Percentiles rank a stretch among this genome's conserved stretches.
phyloP scores from a whole-genome alignment of 2,329 filamentous ascomycete species.

The Thyridium curvatum region DNA sequence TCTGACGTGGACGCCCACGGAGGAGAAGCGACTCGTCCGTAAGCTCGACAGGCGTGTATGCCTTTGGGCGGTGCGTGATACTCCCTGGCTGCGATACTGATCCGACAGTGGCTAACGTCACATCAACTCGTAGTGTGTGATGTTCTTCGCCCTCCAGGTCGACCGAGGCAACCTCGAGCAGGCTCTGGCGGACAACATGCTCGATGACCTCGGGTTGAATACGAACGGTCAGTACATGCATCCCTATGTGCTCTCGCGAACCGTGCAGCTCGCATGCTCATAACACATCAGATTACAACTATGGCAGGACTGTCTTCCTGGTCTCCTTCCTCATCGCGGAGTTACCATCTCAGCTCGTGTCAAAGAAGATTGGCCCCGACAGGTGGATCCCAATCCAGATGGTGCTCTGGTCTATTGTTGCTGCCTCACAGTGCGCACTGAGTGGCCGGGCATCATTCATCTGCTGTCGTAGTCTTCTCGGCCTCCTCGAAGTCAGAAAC shows the following conservation, averaged over 20 bases:
- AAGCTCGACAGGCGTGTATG: slow-evolving; percentile 35
- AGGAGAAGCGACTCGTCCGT: slow-evolving; percentile 46
- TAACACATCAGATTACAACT: slow-evolving; percentile 31
- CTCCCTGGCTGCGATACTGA: too few species aligned
- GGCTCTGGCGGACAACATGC: slow-evolving; percentile 55
- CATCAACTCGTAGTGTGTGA: slow-evolving; percentile 40
- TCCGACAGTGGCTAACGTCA: too few species aligned
- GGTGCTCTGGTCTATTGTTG: slow-evolving; percentile 17
- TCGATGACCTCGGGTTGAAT: slow-evolving; percentile 41
- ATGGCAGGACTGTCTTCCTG: slow-evolving; percentile 44
- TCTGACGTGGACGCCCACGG: slow-evolving; percentile 43
- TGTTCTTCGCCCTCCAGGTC: slow-evolving; percentile 57
- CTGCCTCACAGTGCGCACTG: slow-evolving; percentile 14
- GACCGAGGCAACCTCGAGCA: slow-evolving; percentile 54
- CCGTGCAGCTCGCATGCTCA: slow-evolving; percentile 23
- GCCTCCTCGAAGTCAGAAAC: slow-evolving; percentile 13
- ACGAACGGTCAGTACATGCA: slow-evolving; percentile 29
- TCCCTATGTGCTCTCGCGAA: slow-evolving; percentile 32
- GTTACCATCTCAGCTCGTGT: slow-evolving; percentile 51
- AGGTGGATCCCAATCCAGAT: slow-evolving; percentile 21
- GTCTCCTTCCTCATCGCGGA: slow-evolving; percentile 47
- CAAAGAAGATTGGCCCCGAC: slow-evolving; percentile 36
- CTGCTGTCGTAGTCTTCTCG: slow-evolving; percentile 14
- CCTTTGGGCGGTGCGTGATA: slow-evolving; percentile 29
- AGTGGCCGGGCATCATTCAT: slow-evolving; percentile 11